A percentile compares a stretch with the other conserved stretches of the same genome.
phyloP scores from a whole-genome alignment of 2,329 filamentous ascomycete species.

The Orbilia brochopaga region DNA sequence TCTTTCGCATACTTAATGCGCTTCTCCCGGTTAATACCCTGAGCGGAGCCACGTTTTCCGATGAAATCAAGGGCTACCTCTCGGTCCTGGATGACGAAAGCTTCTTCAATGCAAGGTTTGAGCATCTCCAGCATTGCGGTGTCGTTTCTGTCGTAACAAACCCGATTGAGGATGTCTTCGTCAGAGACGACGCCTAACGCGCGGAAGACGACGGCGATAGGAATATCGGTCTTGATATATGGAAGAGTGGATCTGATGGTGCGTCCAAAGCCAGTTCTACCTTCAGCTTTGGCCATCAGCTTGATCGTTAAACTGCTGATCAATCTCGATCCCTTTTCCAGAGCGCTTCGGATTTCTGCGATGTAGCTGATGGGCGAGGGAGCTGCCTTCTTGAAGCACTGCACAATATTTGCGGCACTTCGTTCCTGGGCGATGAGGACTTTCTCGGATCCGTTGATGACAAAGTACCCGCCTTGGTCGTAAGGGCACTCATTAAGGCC shows the following conservation, averaged over 20 bases:
- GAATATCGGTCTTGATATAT: constrained; percentile 91
- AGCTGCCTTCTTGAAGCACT: constrained; percentile 96
- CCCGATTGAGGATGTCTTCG: constrained; percentile 96
- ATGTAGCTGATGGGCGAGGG: constrained; percentile 92
- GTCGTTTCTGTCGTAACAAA: constrained; percentile 93
- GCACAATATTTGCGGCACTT: constrained; percentile 96
- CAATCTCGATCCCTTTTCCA: constrained; percentile 92
- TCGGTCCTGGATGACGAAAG: constrained; percentile 92
- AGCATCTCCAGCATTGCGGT: constrained; percentile 97
- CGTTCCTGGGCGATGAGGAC: constrained; percentile 97
- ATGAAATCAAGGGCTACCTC: constrained; percentile 95
- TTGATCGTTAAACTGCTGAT: constrained; percentile 93
- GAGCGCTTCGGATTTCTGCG: constrained; percentile 92
- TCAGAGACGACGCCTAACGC: constrained; percentile 95
- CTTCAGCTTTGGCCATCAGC: constrained; percentile 82
- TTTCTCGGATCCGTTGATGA: constrained; percentile 99
- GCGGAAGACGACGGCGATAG: constrained; percentile 93
- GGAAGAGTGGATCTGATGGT: constrained; percentile 90
- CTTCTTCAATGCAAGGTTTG: constrained; percentile 95
- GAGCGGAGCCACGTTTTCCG: constrained; percentile 81
- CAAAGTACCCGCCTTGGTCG: constrained; percentile 97
- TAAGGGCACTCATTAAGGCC: constrained; percentile 95
- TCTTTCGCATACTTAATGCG: constrained; percentile 92
- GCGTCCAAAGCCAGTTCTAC: constrained; percentile 75
- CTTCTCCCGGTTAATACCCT: constrained; percentile 78